phyloP scores from a whole-genome alignment of 2,329 filamentous ascomycete species.

The Fusarium fracticaudum region DNA sequence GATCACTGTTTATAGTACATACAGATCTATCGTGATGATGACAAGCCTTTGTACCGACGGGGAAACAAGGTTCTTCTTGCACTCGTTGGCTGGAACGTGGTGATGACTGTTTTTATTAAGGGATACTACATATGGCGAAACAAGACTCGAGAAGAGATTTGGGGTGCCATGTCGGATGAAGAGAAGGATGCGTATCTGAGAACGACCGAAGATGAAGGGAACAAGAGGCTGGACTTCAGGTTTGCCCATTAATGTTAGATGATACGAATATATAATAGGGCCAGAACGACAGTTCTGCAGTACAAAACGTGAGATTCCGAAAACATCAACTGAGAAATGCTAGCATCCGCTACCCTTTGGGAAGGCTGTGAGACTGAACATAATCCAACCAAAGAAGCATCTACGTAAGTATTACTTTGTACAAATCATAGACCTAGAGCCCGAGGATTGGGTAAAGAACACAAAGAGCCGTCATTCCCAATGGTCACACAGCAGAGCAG shows the following conservation, averaged over 20 bases:
- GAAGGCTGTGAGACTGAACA: too few relatives aligned
- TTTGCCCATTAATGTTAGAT: conserved; percentile 47
- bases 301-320: too few relatives aligned
- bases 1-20: rapidly evolving
- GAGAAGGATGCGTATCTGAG: conserved; percentile 46
- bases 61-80: conserved; percentile 63
- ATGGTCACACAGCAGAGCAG: background rate
- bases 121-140: conserved; percentile 63
- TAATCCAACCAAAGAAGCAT: too few relatives aligned
- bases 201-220: conserved; percentile 56
- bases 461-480: background rate
- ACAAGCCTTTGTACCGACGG: conserved; percentile 46
- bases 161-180: conserved; percentile 58
- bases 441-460: background rate
- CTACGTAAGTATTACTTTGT: background rate
- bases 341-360: background rate
- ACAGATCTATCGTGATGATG: conserved; percentile 53
- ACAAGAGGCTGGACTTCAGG: conserved; percentile 55
- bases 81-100: conserved; percentile 58
- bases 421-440: rapidly evolving
- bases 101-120: conserved; percentile 60
- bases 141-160: conserved; percentile 53
- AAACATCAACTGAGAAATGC: background rate
- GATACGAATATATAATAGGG: background rate
- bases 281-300: background rate